Evolutionary conservation across 106 monocot genomes (phyloP).

Genomic region (Posidonia australis): DNA sequence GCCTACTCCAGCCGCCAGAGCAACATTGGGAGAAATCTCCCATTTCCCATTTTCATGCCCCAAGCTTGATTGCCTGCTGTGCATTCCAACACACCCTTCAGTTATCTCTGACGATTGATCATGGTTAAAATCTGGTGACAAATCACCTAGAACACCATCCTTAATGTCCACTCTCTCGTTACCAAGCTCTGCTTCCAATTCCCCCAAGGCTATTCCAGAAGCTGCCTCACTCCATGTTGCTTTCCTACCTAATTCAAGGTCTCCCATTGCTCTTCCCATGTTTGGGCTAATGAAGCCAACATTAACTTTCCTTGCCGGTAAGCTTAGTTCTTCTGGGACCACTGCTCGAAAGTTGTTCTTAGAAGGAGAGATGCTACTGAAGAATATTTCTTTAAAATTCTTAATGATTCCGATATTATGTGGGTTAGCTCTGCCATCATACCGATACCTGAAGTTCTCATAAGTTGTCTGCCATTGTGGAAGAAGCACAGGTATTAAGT

Average conservation of each 20-base stretch:
- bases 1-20: no score
- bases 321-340: constrained; percentile 8
- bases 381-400: constrained; percentile 24
- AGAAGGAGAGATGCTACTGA: constrained; percentile 11
- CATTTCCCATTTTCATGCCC: no score
- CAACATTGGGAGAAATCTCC: no score
- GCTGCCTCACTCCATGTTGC: constrained; percentile 9
- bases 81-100: no score
- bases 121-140: not conserved
- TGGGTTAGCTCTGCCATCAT: constrained; percentile 8
- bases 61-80: no score
- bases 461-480: constrained; percentile 16
- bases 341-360: constrained; percentile 18
- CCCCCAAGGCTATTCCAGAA: not conserved
- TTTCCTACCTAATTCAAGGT: constrained; percentile 11
- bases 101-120: no score
- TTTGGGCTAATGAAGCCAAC: constrained; percentile 60
- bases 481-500: not conserved
- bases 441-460: constrained; percentile 24
- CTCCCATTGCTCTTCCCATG: not conserved
- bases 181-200: not conserved
- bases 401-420: constrained; percentile 6
- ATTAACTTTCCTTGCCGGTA: constrained; percentile 3
- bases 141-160: not conserved
- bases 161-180: not conserved